A percentile compares a stretch with the other conserved stretches of the same genome.
Evolutionary conservation across 306 rosid genomes (phyloP).

Genomic region (Cicer arietinum): DNA sequence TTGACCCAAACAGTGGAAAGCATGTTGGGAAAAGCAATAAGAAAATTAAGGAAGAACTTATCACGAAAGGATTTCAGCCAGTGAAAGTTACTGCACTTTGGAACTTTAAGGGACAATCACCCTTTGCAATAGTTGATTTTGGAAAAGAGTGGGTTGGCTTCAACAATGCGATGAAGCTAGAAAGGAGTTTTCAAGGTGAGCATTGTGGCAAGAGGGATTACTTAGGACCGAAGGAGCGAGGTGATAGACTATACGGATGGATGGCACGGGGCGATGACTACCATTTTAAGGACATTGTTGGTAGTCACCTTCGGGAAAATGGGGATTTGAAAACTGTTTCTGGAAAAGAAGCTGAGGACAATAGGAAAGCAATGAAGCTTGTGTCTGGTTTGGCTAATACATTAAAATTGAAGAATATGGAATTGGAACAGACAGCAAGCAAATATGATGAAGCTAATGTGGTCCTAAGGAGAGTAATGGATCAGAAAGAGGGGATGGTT

Average conservation of each 20-base stretch:
- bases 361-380: constrained; percentile 52
- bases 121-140: constrained; percentile 72
- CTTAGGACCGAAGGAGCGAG: constrained; percentile 5
- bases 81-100: constrained; percentile 69
- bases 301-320: constrained; percentile 41
- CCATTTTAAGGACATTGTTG: constrained; percentile 23
- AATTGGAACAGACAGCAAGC: constrained; percentile 55
- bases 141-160: constrained; percentile 75
- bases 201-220: constrained; percentile 66
- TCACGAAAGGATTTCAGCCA: constrained; percentile 69
- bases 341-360: constrained; percentile 52
- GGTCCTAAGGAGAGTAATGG: constrained; percentile 51
- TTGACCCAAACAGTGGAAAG: constrained; percentile 47
- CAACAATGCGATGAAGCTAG: constrained; percentile 66
- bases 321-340: constrained; percentile 58
- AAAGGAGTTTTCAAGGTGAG: constrained; percentile 57
- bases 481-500: constrained; percentile 54
- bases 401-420: constrained; percentile 51
- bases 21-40: constrained; percentile 69
- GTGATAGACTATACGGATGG: constrained; percentile 73
- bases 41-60: constrained; percentile 64
- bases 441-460: constrained; percentile 48
- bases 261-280: constrained; percentile 54
- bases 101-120: constrained; percentile 71
- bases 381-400: constrained; percentile 57